A percentile compares a stretch with the other conserved stretches of the same genome.
phyloP scores from a whole-genome alignment of 2,329 filamentous ascomycete species.

The Epichloe sibirici region DNA sequence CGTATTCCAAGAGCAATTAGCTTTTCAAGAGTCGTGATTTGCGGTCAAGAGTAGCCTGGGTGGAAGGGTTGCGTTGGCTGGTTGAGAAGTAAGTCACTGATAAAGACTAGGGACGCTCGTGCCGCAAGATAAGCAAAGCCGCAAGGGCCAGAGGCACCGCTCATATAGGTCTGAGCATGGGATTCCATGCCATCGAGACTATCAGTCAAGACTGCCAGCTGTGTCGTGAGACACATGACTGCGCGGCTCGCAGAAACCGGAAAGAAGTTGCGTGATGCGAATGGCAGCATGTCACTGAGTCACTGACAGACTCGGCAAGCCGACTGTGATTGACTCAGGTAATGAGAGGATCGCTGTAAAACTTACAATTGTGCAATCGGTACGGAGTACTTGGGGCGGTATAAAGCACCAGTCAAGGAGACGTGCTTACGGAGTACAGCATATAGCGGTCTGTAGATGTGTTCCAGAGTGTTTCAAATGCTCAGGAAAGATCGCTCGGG shows the following conservation, averaged over 20 bases:
- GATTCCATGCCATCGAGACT: background rate
- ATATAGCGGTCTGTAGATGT: background rate
- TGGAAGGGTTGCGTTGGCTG: background rate
- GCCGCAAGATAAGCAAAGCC: slow-evolving; percentile 6
- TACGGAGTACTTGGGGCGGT: background rate
- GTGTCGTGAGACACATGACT: background rate
- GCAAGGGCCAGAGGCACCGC: background rate
- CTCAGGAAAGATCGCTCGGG: background rate
- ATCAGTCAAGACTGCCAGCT: background rate
- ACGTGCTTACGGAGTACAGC: background rate
- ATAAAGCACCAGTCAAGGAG: background rate
- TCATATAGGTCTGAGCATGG: background rate
- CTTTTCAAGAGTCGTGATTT: background rate
- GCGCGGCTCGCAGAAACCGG: background rate
- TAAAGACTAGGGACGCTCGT: slow-evolving; percentile 1
- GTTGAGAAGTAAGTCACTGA: slow-evolving; percentile 1
- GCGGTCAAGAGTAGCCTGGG: background rate
- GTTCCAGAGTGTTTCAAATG: background rate
- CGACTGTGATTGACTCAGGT: background rate
- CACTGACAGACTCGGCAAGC: background rate
- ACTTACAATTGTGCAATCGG: slow-evolving; percentile 7
- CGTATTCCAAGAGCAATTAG: background rate
- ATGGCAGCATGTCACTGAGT: background rate
- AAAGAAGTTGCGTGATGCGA: too few species aligned
- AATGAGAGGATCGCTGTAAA: background rate